These are phyloP conservation scores for Volvox carteri DNA, from an alignment of 163 green algal species.

Conservation along the genomic window DNA sequence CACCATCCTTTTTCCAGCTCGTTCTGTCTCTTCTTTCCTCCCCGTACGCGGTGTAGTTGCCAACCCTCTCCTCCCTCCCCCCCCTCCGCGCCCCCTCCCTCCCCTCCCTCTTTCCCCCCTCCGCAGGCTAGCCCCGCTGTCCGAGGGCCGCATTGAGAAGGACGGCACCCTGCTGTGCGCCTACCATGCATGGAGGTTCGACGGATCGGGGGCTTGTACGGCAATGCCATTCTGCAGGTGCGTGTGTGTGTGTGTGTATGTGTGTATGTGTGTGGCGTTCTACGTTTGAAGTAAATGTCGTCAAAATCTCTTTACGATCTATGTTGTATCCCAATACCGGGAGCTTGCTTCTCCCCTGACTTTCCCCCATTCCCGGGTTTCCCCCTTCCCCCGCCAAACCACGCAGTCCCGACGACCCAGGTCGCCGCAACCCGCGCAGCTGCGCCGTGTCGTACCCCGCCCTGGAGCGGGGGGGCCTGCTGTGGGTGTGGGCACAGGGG, in stretches of 20 bases:
- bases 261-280: too few relatives aligned
- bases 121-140: conserved; percentile 18
- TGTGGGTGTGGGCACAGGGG: conserved; percentile 54
- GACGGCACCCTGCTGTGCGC: conserved; percentile 64
- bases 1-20: too few relatives aligned
- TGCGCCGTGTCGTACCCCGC: conserved; percentile 38
- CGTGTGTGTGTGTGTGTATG: background rate
- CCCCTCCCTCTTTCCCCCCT: background rate
- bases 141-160: conserved; percentile 5
- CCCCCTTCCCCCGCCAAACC: too few relatives aligned
- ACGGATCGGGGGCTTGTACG: conserved; percentile 56
- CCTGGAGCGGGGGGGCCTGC: conserved; percentile 32
- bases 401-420: background rate
- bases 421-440: background rate
- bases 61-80: background rate
- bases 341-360: too few relatives aligned
- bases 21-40: background rate
- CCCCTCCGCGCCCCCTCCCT: too few relatives aligned
- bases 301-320: background rate
- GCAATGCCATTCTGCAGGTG: conserved; percentile 57
- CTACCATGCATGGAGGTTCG: conserved; percentile 63
- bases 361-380: background rate
- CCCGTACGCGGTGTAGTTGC: background rate
- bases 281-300: too few relatives aligned
- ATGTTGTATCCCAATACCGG: background rate